phyloP scores from a whole-genome alignment of 192 early-diverging fungal genomes.

The Umbelopsis ramanniana region DNA sequence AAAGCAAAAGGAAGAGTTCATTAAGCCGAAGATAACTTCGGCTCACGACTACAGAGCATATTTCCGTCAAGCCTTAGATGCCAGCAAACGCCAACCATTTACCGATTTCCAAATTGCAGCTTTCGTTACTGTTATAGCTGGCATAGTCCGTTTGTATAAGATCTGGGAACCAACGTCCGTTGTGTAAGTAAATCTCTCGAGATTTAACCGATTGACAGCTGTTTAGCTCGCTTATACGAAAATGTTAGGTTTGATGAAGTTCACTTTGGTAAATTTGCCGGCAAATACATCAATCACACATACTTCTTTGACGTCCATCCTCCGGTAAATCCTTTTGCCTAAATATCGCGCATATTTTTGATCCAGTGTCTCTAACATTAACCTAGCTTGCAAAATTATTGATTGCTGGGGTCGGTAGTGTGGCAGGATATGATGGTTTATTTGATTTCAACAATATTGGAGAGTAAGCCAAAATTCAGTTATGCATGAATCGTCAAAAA shows the following conservation, averaged over 20 bases:
- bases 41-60: neutral
- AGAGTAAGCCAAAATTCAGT: conserved; percentile 45
- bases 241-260: conserved; percentile 93
- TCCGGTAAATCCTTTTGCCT: conserved; percentile 68
- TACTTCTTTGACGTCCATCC: conserved; percentile 96
- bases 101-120: conserved; percentile 37
- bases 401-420: conserved; percentile 58
- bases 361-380: neutral
- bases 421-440: conserved; percentile 86
- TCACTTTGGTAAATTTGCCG: conserved; percentile 94
- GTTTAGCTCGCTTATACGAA: neutral
- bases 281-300: conserved; percentile 77
- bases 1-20: neutral
- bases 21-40: neutral
- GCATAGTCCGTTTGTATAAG: conserved; percentile 46
- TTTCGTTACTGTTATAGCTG: conserved; percentile 39
- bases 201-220: neutral
- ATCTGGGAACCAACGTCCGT: conserved; percentile 50
- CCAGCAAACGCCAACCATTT: neutral
- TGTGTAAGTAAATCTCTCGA: conserved; percentile 46
- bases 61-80: neutral
- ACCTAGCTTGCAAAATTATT: conserved; percentile 42
- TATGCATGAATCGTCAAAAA: neutral
- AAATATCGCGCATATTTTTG: neutral
- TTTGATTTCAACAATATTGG: conserved; percentile 94